Evolutionary conservation across 2,329 filamentous ascomycete genomes (phyloP).

Genomic region (Gaeumannomyces tritici): DNA sequence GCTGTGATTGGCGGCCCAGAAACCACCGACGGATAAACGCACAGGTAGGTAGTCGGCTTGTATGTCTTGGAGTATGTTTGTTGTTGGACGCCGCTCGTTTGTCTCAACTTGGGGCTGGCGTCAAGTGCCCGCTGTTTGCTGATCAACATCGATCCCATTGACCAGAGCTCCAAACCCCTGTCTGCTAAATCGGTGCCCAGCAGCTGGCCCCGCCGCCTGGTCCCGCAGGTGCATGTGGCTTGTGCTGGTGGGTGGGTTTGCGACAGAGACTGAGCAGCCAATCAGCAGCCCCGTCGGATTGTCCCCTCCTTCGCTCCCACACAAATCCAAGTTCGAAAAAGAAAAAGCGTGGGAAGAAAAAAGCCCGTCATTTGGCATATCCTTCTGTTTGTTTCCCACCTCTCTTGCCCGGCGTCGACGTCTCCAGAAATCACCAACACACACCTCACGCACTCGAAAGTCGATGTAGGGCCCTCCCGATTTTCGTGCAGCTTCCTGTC

Average conservation of each 20-base stretch:
- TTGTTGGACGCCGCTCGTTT: background rate
- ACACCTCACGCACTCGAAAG: background rate
- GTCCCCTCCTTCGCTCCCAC: background rate
- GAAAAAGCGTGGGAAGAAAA: background rate
- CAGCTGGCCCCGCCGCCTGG: background rate
- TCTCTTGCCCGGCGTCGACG: conserved; percentile 1
- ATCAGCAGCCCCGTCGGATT: background rate
- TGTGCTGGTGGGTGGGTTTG: background rate
- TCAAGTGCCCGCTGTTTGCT: background rate
- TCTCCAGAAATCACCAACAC: background rate
- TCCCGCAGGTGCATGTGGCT: background rate
- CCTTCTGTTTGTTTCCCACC: background rate
- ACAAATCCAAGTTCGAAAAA: background rate
- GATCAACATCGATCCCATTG: too few relatives aligned
- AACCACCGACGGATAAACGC: background rate
- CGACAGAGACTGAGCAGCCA: background rate
- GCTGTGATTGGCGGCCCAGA: background rate
- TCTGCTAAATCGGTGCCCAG: background rate
- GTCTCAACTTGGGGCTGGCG: background rate
- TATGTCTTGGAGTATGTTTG: background rate
- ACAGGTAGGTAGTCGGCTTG: background rate
- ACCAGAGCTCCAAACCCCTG: background rate
- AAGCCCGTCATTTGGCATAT: background rate
- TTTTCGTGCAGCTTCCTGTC: background rate
- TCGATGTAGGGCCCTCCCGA: background rate